Conservation (phyloP, 2,329 filamentous ascomycete genomes). For the Penicillium aurantiogriseum region DNA sequence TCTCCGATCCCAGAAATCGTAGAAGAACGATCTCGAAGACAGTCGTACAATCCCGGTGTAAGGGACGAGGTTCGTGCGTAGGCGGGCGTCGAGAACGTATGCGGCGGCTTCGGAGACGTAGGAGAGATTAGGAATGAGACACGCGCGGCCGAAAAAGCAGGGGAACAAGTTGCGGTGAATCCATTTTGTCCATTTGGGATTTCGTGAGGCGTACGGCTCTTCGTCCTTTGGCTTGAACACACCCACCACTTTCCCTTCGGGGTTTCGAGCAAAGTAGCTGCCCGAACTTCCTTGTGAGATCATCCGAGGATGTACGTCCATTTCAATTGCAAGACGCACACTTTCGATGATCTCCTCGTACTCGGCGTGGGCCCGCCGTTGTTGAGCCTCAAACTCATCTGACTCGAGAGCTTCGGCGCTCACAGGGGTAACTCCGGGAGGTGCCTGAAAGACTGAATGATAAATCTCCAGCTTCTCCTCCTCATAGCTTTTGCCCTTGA, state of each 20-base stretch:
- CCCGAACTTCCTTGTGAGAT: slow-evolving; percentile 97
- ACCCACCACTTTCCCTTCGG: slow-evolving; percentile 88
- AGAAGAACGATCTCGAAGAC: slow-evolving; percentile 96
- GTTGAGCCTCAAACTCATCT: slow-evolving; percentile 54
- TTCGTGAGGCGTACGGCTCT: slow-evolving; percentile 93
- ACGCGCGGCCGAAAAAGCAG: slow-evolving; percentile 93
- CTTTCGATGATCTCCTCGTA: slow-evolving; percentile 89
- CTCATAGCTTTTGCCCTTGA: slow-evolving; percentile 70
- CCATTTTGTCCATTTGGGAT: slow-evolving; percentile 99
- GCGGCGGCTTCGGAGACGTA: slow-evolving; percentile 98
- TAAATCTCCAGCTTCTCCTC: slow-evolving; percentile 93
- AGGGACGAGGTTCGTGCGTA: slow-evolving; percentile 88
- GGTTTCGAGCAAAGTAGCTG: slow-evolving; percentile 93
- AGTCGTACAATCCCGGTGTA: slow-evolving; percentile 94
- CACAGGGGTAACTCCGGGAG: slow-evolving; percentile 78
- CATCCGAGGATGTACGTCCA: slow-evolving; percentile 89
- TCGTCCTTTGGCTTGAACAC: slow-evolving; percentile 99
- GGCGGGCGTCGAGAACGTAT: slow-evolving; percentile 86
- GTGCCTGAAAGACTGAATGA: slow-evolving; percentile 92
- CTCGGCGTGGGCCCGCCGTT: slow-evolving; percentile 69
- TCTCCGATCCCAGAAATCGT: slow-evolving; percentile 94
- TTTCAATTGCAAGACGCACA: slow-evolving; percentile 83
- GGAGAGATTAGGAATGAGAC: slow-evolving; percentile 93
- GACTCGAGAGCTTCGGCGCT: slow-evolving; percentile 70
- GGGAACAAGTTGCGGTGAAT: slow-evolving; percentile 96